Conservation (phyloP, 2,329 filamentous ascomycete genomes). For the Metarhizium sp. region DNA sequence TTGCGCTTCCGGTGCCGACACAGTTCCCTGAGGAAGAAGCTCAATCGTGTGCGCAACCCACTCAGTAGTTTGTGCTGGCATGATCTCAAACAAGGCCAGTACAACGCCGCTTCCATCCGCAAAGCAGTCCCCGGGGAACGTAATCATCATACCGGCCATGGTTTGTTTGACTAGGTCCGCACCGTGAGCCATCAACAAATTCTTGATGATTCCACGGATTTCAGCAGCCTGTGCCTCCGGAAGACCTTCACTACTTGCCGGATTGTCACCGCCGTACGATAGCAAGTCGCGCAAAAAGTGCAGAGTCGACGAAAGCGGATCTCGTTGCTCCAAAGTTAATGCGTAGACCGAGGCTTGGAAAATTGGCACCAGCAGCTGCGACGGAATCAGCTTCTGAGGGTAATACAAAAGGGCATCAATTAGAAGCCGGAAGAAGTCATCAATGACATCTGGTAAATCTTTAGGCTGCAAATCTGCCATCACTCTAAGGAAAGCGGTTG, state of each 20-base stretch:
- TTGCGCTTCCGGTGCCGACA: constrained; percentile 72
- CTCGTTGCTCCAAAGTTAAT: constrained; percentile 79
- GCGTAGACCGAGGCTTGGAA: constrained; percentile 82
- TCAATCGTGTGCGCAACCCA: constrained; percentile 82
- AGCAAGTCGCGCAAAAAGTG: constrained; percentile 90
- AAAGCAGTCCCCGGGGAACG: constrained; percentile 91
- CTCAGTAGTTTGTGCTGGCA: constrained; percentile 66
- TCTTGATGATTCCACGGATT: constrained; percentile 63
- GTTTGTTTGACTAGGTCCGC: constrained; percentile 77
- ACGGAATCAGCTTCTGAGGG: constrained; percentile 72
- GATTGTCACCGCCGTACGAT: constrained; percentile 74
- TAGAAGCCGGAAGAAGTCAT: constrained; percentile 91
- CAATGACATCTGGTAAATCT: constrained; percentile 77
- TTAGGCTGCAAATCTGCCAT: constrained; percentile 70
- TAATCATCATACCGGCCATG: constrained; percentile 98
- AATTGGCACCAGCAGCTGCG: constrained; percentile 69
- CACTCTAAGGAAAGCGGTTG: constrained; percentile 78
- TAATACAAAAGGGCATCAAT: constrained; percentile 92
- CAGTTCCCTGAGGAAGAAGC: constrained; percentile 72
- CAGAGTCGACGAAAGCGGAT: constrained; percentile 81
- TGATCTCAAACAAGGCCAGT: constrained; percentile 76
- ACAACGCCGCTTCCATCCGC: constrained; percentile 90
- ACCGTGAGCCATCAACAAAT: constrained; percentile 61
- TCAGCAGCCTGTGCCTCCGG: constrained; percentile 54
- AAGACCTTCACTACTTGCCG: constrained; percentile 49